phyloP scores from a whole-genome alignment of 805 yeast genomes.

The Yarrowia yakushimensis region DNA sequence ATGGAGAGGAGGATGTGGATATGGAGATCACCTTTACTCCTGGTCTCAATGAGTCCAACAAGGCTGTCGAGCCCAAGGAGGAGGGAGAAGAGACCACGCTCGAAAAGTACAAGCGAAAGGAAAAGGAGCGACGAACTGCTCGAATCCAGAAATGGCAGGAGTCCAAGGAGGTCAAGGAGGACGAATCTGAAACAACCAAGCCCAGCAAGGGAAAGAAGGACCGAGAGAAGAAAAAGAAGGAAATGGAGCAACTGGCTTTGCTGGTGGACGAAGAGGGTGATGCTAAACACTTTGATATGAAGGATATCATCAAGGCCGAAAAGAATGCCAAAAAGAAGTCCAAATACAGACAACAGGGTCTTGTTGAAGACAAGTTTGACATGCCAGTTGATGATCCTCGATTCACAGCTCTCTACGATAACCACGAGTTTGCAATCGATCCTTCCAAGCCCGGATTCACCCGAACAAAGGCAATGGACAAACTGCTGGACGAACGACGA shows the following conservation, averaged over 20 bases:
- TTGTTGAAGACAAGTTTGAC: constrained; percentile 44
- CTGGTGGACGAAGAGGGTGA: constrained; percentile 48
- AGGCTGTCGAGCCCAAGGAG: constrained; percentile 44
- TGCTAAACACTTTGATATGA: constrained; percentile 71
- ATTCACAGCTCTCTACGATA: constrained; percentile 77
- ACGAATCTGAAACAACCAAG: constrained; percentile 34
- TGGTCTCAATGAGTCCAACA: constrained; percentile 53
- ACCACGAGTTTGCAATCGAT: constrained; percentile 90
- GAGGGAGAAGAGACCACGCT: constrained; percentile 56
- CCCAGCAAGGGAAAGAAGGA: constrained; percentile 30
- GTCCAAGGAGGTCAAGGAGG: constrained; percentile 50
- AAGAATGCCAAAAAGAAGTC: constrained; percentile 54
- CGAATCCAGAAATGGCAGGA: constrained; percentile 76
- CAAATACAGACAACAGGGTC: constrained; percentile 39
- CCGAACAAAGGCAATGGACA: constrained; percentile 81
- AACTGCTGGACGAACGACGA: constrained; percentile 68
- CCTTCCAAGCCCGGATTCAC: constrained; percentile 89
- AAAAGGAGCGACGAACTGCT: constrained; percentile 84
- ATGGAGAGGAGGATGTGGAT: constrained; percentile 52
- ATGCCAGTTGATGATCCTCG: constrained; percentile 80
- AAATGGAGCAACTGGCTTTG: constrained; percentile 65
- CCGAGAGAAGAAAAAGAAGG: constrained; percentile 40
- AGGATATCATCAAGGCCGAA: constrained; percentile 70
- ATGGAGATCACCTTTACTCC: constrained; percentile 97
- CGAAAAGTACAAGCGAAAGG: constrained; percentile 77